phyloP scores from a whole-genome alignment of 257 asterid species.

The Cruciata laevipes region DNA sequence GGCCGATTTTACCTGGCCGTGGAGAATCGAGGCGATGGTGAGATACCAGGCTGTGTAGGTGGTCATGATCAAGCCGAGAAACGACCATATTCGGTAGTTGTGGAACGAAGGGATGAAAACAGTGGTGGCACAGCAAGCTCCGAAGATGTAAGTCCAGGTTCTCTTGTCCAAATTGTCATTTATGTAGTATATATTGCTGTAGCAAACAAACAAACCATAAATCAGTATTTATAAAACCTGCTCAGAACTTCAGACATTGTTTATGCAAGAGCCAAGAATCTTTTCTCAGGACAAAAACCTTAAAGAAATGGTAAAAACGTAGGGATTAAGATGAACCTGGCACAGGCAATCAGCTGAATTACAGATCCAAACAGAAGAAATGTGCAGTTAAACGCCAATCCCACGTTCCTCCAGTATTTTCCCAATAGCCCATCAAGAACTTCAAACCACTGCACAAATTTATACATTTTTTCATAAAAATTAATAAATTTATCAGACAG shows the following conservation, averaged over 20 bases:
- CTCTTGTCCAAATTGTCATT: conserved; percentile 96
- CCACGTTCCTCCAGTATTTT: conserved; percentile 94
- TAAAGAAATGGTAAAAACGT: neutral
- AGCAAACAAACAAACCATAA: neutral
- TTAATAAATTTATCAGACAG: no score
- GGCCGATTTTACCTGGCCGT: conserved; percentile 61
- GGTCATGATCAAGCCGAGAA: conserved; percentile 82
- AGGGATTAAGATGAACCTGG: conserved; percentile 41
- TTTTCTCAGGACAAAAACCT: neutral
- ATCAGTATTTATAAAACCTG: no score
- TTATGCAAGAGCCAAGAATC: neutral
- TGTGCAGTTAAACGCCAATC: conserved; percentile 91
- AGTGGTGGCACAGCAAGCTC: conserved; percentile 94
- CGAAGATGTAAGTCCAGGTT: conserved; percentile 88
- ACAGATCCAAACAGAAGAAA: conserved; percentile 95
- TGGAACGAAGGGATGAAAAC: conserved; percentile 90
- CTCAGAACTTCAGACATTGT: conserved; percentile 5
- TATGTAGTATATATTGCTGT: conserved; percentile 92
- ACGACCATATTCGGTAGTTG: conserved; percentile 93
- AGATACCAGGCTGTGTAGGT: conserved; percentile 97
- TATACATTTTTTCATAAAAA: no score
- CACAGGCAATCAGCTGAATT: conserved; percentile 96
- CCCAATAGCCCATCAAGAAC: conserved; percentile 93
- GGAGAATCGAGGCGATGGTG: conserved; percentile 72
- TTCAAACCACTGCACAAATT: conserved; percentile 68